phyloP scores from a whole-genome alignment of 2,329 filamentous ascomycete species.

The Passalora sequoiae region DNA sequence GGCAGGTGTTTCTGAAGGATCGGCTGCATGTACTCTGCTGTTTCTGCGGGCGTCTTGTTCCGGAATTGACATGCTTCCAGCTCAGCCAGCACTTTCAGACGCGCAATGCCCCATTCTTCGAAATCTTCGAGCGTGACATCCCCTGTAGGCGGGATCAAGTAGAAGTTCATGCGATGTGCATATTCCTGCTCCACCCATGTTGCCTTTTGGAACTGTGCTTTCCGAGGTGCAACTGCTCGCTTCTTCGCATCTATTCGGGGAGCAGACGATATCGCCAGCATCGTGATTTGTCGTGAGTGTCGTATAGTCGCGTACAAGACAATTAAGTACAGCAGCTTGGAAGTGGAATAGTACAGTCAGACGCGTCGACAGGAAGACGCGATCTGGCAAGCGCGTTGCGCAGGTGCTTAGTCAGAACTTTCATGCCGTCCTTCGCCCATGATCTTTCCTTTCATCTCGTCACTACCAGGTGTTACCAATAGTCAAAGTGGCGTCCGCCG shows the following conservation, averaged over 20 bases:
- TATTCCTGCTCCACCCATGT: slow-evolving; percentile 75
- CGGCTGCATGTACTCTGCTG: slow-evolving; percentile 73
- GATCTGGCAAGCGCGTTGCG: too few species aligned
- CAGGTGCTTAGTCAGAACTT: too few species aligned
- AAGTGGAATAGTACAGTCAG: too few species aligned
- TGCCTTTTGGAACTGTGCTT: slow-evolving; percentile 76
- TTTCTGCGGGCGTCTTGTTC: slow-evolving; percentile 80
- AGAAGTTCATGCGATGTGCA: slow-evolving; percentile 85
- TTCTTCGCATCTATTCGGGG: slow-evolving; percentile 60
- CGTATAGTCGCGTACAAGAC: too few species aligned
- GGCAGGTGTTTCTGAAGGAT: slow-evolving; percentile 83
- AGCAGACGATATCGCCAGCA: slow-evolving; percentile 28
- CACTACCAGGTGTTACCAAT: too few species aligned
- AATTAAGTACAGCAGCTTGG: too few species aligned
- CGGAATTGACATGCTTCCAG: slow-evolving; percentile 93
- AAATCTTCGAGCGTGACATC: slow-evolving; percentile 97
- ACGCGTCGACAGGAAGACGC: too few species aligned
- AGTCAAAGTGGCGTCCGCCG: too few species aligned
- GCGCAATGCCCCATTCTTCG: slow-evolving; percentile 96
- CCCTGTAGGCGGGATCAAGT: slow-evolving; percentile 76
- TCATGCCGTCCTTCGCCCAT: too few species aligned
- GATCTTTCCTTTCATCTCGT: too few species aligned
- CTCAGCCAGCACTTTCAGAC: slow-evolving; percentile 79
- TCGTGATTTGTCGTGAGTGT: too few species aligned
- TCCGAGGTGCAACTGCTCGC: slow-evolving; percentile 68